A percentile compares a stretch with the other conserved stretches of the same genome.
phyloP scores from a whole-genome alignment of 768 basidiomycete genomes.

The Glaciozyma antarctica region DNA sequence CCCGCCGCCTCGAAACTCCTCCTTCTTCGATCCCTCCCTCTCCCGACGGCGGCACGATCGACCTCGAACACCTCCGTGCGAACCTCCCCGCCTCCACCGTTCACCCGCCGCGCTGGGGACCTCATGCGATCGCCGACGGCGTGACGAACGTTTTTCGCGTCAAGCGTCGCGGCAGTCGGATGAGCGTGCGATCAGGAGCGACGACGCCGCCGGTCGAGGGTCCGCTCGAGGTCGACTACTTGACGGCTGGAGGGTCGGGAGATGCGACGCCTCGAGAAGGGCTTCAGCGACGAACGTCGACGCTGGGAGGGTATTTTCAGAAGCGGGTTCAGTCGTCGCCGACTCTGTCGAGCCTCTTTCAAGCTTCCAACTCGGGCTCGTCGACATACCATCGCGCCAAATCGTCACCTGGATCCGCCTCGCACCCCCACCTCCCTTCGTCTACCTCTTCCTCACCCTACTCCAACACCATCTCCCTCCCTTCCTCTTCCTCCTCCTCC shows the following conservation, averaged over 20 bases:
- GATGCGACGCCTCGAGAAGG: background rate
- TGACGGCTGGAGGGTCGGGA: no score
- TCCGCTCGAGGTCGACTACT: background rate
- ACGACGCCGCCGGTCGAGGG: background rate
- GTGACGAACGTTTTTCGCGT: slow-evolving; percentile 22
- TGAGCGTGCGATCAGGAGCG: slow-evolving; percentile 15
- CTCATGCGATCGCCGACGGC: slow-evolving; percentile 12
- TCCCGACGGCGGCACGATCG: slow-evolving; percentile 14
- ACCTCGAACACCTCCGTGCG: slow-evolving; percentile 7
- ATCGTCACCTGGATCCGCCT: background rate
- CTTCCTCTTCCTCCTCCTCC: background rate
- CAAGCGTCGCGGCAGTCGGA: slow-evolving; percentile 19
- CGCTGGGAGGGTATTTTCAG: slow-evolving; percentile 13
- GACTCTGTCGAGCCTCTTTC: slow-evolving; percentile 13
- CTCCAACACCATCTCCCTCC: background rate
- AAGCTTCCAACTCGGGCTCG: background rate
- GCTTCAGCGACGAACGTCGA: slow-evolving; percentile 16
- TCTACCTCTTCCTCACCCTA: background rate
- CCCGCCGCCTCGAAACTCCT: slow-evolving; percentile 21
- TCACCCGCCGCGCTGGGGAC: background rate
- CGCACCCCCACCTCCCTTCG: slow-evolving; percentile 10
- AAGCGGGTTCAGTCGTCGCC: slow-evolving; percentile 13
- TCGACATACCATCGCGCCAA: background rate
- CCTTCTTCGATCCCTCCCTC: slow-evolving; percentile 26
- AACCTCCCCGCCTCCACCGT: background rate